A percentile compares a stretch with the other conserved stretches of the same genome.
Conservation (phyloP, 768 basidiomycete species). For the Podaxis sp. region DNA sequence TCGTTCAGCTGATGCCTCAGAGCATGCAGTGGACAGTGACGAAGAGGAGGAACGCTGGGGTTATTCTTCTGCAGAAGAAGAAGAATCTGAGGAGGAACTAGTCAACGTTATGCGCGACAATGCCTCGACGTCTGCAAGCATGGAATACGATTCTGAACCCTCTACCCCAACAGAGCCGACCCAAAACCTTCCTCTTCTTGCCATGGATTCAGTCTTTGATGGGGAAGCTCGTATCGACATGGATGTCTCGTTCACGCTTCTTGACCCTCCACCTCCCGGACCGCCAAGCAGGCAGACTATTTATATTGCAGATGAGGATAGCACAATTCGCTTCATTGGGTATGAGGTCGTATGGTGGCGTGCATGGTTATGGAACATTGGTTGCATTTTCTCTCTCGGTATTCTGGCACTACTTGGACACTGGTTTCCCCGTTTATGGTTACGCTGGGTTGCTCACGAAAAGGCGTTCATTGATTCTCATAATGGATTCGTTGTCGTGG, state of each 20-base stretch:
- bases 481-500: conserved; percentile 82
- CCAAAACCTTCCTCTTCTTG: conserved; percentile 63
- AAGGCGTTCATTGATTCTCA: conserved; percentile 74
- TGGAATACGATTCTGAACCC: conserved; percentile 72
- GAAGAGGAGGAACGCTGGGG: conserved; percentile 84
- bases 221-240: conserved; percentile 84
- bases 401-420: conserved; percentile 78
- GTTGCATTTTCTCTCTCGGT: conserved; percentile 70
- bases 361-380: conserved; percentile 65
- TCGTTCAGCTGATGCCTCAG: conserved; percentile 53
- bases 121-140: conserved; percentile 52
- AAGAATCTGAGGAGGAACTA: conserved; percentile 42
- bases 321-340: conserved; percentile 82
- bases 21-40: conserved; percentile 53
- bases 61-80: conserved; percentile 85
- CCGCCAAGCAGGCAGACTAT: conserved; percentile 86
- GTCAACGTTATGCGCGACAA: conserved; percentile 37
- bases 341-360: conserved; percentile 70
- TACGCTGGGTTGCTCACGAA: conserved; percentile 81
- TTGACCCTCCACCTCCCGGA: conserved; percentile 75
- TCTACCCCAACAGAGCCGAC: conserved; percentile 52
- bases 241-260: conserved; percentile 58
- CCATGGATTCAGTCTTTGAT: conserved; percentile 78
- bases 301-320: conserved; percentile 87
- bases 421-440: conserved; percentile 94